These are phyloP conservation scores for Aspergillus phoenicis DNA, from an alignment of 2,329 filamentous ascomycete species.

Conservation along the genomic window DNA sequence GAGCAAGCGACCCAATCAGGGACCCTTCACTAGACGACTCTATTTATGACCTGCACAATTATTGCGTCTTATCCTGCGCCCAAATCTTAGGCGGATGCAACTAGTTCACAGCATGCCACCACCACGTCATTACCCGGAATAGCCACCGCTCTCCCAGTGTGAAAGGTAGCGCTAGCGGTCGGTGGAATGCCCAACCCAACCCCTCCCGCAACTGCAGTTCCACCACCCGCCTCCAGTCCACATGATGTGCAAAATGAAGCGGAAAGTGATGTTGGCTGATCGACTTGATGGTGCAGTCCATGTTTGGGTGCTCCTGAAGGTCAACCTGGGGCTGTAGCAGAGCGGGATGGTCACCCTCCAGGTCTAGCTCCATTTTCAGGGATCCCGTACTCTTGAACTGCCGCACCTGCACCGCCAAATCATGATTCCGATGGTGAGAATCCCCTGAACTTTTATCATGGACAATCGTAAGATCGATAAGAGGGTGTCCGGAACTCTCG, in stretches of 20 bases:
- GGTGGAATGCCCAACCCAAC: conserved; percentile 19
- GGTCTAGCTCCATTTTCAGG: conserved; percentile 19
- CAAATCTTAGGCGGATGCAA: neutral
- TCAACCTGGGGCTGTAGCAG: conserved; percentile 21
- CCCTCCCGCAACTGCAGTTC: conserved; percentile 22
- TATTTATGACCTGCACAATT: neutral
- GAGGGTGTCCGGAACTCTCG: conserved; percentile 9
- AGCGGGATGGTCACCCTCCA: conserved; percentile 16
- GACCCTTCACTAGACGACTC: neutral
- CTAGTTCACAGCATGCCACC: conserved; percentile 16
- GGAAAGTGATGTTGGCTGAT: conserved; percentile 25
- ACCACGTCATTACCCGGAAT: conserved; percentile 20
- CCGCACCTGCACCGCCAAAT: conserved; percentile 18
- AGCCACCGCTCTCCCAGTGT: conserved; percentile 16
- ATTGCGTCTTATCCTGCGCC: neutral
- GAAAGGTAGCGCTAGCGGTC: conserved; percentile 20
- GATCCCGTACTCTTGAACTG: conserved; percentile 15
- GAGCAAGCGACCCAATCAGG: neutral
- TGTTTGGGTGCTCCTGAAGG: conserved; percentile 19
- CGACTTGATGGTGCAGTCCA: conserved; percentile 21
- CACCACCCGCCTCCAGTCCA: conserved; percentile 22
- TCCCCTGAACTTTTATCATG: conserved; percentile 11
- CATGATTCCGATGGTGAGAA: conserved; percentile 8
- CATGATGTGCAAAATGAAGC: conserved; percentile 22
- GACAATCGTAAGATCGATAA: conserved; percentile 17